Percentiles rank a stretch among this genome's conserved stretches.
Evolutionary conservation across 805 yeast species (phyloP).

Genomic region (Brettanomyces anomalus): DNA sequence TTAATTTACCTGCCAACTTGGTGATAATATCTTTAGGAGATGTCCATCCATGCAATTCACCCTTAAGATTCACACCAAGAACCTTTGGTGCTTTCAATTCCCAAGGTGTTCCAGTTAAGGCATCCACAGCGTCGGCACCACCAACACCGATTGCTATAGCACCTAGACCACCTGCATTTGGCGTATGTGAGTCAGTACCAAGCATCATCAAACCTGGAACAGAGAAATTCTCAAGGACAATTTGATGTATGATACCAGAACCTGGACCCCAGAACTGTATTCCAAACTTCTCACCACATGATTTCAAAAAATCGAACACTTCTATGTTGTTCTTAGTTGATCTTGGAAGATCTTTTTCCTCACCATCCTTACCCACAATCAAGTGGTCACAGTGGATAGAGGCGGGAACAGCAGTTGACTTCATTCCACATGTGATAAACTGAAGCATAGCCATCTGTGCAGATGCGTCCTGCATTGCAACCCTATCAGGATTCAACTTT

Average conservation of each 20-base stretch:
- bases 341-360: constrained; percentile 72
- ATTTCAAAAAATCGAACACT: constrained; percentile 83
- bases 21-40: constrained; percentile 95
- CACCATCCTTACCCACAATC: constrained; percentile 93
- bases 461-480: constrained; percentile 98
- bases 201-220: constrained; percentile 95
- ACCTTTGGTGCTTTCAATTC: constrained; percentile 96
- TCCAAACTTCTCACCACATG: constrained; percentile 91
- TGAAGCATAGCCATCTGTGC: constrained; percentile 98
- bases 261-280: constrained; percentile 99
- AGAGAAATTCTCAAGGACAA: constrained; percentile 91
- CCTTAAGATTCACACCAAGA: constrained; percentile 90
- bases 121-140: constrained; percentile 99
- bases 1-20: constrained; percentile 85
- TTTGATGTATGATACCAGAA: constrained; percentile 96
- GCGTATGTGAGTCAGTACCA: constrained; percentile 97
- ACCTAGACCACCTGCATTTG: constrained; percentile 98
- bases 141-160: constrained; percentile 98
- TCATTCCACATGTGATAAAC: constrained; percentile 93
- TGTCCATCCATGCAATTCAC: constrained; percentile 89
- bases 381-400: constrained; percentile 97
- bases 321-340: constrained; percentile 88
- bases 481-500: constrained; percentile 94
- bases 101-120: constrained; percentile 91
- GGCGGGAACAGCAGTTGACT: constrained; percentile 86